Percentiles rank a stretch among this genome's conserved stretches.
Evolutionary conservation across 371 early-diverging fungal species (phyloP).

Genomic region (Lichtheimia corymbifera): DNA sequence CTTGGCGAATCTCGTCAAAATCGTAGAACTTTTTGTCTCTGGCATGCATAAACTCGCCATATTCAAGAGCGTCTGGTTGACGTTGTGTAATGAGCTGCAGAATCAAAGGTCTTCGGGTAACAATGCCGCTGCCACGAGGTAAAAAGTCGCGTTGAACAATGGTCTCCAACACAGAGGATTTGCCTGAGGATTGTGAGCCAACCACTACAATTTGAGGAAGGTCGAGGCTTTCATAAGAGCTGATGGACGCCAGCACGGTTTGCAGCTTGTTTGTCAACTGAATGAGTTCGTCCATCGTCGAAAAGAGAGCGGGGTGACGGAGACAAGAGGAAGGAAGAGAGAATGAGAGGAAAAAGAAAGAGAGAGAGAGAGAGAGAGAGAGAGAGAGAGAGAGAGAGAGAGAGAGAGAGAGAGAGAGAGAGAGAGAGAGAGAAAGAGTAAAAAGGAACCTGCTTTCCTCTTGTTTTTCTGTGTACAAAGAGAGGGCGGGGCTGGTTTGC

Average conservation of each 20-base stretch:
- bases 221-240: constrained; percentile 80
- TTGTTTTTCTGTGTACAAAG: too few relatives aligned
- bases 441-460: too few relatives aligned
- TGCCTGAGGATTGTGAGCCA: constrained; percentile 89
- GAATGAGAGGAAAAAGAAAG: neutral
- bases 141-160: constrained; percentile 91
- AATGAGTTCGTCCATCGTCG: constrained; percentile 66
- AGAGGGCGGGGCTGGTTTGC: too few relatives aligned
- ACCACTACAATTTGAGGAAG: constrained; percentile 92
- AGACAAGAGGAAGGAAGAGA: neutral
- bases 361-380: constrained; percentile 3
- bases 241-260: constrained; percentile 86
- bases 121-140: constrained; percentile 91
- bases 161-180: constrained; percentile 92
- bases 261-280: constrained; percentile 93
- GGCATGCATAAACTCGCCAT: constrained; percentile 81
- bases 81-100: constrained; percentile 82
- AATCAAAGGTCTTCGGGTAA: constrained; percentile 91
- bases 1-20: constrained; percentile 81
- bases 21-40: constrained; percentile 79
- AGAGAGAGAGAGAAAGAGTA: neutral
- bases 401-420: constrained; percentile 2
- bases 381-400: constrained; percentile 1
- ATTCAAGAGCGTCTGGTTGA: constrained; percentile 37
- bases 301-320: neutral